phyloP scores from a whole-genome alignment of 2,329 filamentous ascomycete species.

The Bisporella sp. region DNA sequence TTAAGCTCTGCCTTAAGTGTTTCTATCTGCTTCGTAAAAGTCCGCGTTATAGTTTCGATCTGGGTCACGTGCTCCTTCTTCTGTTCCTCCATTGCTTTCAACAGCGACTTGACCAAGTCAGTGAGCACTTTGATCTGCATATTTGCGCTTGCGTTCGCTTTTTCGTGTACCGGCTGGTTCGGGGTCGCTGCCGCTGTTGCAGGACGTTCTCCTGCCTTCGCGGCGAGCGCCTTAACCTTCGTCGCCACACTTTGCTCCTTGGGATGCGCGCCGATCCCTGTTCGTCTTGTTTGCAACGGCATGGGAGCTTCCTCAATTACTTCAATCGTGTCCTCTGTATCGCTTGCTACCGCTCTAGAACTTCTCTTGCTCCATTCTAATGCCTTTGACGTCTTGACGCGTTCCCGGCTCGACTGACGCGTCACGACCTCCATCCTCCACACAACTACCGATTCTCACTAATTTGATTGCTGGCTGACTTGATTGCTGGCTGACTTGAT shows the following conservation, averaged over 20 bases:
- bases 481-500: no score
- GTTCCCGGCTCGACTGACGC: neutral
- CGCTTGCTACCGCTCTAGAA: neutral
- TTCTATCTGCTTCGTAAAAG: no score
- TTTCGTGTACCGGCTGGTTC: neutral
- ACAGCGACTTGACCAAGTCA: constrained; percentile 1
- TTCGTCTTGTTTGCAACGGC: neutral
- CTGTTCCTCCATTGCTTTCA: constrained; percentile 3
- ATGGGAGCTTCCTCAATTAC: neutral
- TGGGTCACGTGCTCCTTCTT: neutral
- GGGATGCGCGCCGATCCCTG: neutral
- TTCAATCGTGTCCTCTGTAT: neutral
- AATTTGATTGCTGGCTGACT: no score
- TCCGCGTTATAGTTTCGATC: neutral
- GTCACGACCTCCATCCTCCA: neutral
- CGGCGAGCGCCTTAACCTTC: neutral
- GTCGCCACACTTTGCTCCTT: neutral
- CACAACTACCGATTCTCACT: no score
- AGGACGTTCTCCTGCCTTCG: neutral
- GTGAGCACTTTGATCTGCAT: neutral
- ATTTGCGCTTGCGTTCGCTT: neutral
- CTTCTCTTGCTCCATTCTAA: neutral
- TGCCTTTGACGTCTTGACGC: neutral
- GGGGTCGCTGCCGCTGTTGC: neutral
- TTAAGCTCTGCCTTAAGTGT: no score